These are phyloP conservation scores for Neofusicoccum parvum DNA, from an alignment of 2,329 filamentous ascomycete genomes.

Conservation along the genomic window DNA sequence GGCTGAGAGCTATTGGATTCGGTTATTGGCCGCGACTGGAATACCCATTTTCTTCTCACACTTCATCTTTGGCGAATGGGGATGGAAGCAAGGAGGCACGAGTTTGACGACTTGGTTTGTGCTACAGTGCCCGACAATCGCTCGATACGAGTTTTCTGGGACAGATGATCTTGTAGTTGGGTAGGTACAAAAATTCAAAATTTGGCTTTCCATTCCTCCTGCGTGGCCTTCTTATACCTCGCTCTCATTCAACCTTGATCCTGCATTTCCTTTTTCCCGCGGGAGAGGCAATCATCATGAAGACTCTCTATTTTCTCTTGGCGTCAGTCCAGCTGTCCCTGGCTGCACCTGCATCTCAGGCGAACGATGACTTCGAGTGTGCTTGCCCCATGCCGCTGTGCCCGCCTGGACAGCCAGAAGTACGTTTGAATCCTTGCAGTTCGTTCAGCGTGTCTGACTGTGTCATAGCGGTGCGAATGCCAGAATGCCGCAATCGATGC, in stretches of 20 bases:
- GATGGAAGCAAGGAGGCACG: neutral
- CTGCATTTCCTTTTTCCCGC: neutral
- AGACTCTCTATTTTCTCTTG: neutral
- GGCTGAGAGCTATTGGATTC: neutral
- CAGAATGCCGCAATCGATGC: neutral
- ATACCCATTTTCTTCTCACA: neutral
- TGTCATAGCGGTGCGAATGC: neutral
- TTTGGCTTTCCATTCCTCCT: constrained; percentile 14
- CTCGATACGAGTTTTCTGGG: neutral
- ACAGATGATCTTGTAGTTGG: constrained; percentile 3
- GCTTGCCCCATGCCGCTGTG: constrained; percentile 2
- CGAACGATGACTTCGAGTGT: neutral
- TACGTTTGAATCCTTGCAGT: neutral
- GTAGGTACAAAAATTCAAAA: constrained; percentile 9
- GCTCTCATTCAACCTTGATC: neutral
- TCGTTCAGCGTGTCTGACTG: neutral
- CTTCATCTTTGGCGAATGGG: neutral
- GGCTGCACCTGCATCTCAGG: neutral
- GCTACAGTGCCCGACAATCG: neutral
- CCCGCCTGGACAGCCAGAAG: neutral
- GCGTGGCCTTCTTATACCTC: neutral
- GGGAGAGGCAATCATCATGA: constrained; percentile 1
- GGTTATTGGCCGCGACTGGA: neutral
- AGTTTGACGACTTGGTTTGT: neutral
- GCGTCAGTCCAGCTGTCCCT: neutral